Conservation (phyloP, 352 stramenopile genomes). For the Pythium inflatum region DNA sequence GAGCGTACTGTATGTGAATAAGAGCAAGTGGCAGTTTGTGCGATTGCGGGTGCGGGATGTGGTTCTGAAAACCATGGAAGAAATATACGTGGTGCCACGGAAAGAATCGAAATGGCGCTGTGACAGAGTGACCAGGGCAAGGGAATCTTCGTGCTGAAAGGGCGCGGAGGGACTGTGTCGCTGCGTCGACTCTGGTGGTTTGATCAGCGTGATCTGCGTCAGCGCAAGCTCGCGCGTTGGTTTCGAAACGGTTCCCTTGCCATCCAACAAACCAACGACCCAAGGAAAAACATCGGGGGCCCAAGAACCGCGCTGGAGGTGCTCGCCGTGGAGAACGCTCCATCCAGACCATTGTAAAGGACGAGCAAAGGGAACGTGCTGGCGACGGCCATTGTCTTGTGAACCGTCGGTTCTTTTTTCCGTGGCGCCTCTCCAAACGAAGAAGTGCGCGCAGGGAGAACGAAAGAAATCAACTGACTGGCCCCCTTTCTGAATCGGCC, state of each 20-base stretch:
- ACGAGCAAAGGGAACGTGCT: not conserved
- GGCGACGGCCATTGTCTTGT: not conserved
- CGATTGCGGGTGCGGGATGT: not conserved
- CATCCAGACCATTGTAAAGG: not conserved
- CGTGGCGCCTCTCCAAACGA: not conserved
- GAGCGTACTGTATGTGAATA: not conserved
- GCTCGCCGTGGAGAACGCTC: not conserved
- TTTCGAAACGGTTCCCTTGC: constrained; percentile 14
- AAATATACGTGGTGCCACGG: not conserved
- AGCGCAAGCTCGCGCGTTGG: not conserved
- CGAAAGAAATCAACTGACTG: constrained; percentile 17
- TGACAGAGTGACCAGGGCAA: not conserved
- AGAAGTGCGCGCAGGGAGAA: not conserved
- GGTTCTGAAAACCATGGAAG: constrained; percentile 8
- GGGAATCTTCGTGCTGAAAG: not conserved
- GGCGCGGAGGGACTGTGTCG: not conserved
- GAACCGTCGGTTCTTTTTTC: constrained; percentile 19
- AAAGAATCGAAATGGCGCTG: constrained; percentile 15
- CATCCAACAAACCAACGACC: not conserved
- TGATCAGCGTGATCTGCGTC: not conserved
- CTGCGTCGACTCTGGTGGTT: not conserved
- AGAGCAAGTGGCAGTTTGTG: not conserved
- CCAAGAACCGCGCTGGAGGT: not conserved
- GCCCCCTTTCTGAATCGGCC: not conserved
- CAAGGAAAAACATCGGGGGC: not conserved